Evolutionary conservation across 2,329 filamentous ascomycete species (phyloP).

Genomic region (Lizonia empirigonia): DNA sequence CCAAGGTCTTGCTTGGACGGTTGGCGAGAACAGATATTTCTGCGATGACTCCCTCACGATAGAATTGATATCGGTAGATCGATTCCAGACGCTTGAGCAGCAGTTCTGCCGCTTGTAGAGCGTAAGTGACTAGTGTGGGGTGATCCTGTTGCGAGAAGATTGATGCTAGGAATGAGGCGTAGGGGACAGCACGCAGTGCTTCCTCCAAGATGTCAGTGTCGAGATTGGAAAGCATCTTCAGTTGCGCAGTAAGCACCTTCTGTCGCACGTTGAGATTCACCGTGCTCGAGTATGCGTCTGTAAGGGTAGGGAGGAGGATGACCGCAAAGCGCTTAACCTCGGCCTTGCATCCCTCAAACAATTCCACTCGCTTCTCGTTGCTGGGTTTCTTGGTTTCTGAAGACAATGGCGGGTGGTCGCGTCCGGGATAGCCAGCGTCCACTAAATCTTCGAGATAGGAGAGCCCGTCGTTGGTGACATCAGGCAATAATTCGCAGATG

Average conservation of each 20-base stretch:
- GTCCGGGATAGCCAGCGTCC: conserved; percentile 56
- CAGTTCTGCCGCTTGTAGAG: conserved; percentile 86
- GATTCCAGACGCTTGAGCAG: conserved; percentile 81
- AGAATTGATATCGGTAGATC: conserved; percentile 95
- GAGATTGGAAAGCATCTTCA: conserved; percentile 98
- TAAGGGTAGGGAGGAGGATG: conserved; percentile 91
- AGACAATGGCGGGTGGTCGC: conserved; percentile 52
- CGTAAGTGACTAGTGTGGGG: conserved; percentile 80
- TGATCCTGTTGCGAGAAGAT: conserved; percentile 97
- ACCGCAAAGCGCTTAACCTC: conserved; percentile 91
- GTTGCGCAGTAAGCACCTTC: conserved; percentile 91
- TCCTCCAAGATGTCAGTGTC: conserved; percentile 84
- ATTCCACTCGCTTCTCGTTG: conserved; percentile 80
- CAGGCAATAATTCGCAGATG: conserved; percentile 90
- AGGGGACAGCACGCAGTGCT: conserved; percentile 84
- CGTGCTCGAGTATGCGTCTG: conserved; percentile 96
- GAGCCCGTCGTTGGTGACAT: conserved; percentile 64
- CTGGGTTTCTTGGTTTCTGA: conserved; percentile 60
- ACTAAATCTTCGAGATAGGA: conserved; percentile 58
- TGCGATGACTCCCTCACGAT: conserved; percentile 91
- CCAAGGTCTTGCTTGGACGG: conserved; percentile 45
- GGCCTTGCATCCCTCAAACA: conserved; percentile 80
- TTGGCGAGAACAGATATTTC: conserved; percentile 84
- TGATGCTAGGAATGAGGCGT: conserved; percentile 92
- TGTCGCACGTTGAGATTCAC: conserved; percentile 94